Base-by-base conservation (phyloP, 148 eudicot genomes). In the Fagopyrum homotropicum region DNA sequence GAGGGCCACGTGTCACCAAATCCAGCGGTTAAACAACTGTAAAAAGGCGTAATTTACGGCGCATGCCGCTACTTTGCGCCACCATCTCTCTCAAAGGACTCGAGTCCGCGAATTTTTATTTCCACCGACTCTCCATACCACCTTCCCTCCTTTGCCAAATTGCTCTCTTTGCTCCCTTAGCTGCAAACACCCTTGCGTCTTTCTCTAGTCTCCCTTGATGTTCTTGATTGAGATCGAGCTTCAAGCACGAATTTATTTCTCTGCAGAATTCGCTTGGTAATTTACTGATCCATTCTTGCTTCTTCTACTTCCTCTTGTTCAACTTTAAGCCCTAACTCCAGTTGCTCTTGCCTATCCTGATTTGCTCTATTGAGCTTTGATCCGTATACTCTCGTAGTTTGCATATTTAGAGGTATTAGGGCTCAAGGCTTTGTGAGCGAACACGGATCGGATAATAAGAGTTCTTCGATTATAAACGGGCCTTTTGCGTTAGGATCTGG, bases 401-500 rank as follows among this genome's bases (percentile, higher is more conserved):
- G 12, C 52, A 12, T 10, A 12, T 49, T 49, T 3, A 12, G 12
- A 49, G 6, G 12, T 49, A 12, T 49, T 49, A 49, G 52, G 52
- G 52, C 9, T 49, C 12, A 49, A 49, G 12, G 9, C 12, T 9
- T 49, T 49, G 52, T 8, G 52, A 12, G 52, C 52, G 52, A 49
- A 49, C 52, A 49, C 9, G 52, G 52, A 49, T 49, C 52, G 52
- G 52, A 49, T 9, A 49, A 49, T 49, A 35, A 35, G 16, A 45
- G n/a, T 45, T 29, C 49, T 69, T 44, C 12, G 22, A 44, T 69
- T 14, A 9, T 74, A 49, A 54, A 35, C 40, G 40, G 30, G 7
- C 30, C n/a, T 69, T 44, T 72, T 54, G 26, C 60, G 17, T 56
- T 43, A 19, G 9, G 55, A 73, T 45, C 73, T 60, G 72, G n/a